Conservation (phyloP, 1,284 basidiomycete species). For the Cystobasidium slooffiae region DNA sequence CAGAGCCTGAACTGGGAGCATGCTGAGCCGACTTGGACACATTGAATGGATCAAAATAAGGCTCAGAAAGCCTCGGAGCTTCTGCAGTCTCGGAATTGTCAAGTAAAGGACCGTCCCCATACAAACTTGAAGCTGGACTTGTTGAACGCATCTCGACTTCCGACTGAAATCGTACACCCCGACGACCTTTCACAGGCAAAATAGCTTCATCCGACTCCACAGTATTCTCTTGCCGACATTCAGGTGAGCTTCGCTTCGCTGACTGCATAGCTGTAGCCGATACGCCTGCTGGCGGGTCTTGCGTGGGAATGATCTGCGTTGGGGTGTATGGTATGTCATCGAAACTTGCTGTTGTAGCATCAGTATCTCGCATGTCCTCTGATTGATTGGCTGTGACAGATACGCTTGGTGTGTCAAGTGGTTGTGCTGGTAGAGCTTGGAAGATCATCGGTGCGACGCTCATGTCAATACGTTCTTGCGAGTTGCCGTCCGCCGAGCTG, state of each 20-base stretch:
- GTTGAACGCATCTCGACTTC: not conserved
- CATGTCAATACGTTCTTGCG: not conserved
- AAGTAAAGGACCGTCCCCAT: too few relatives aligned
- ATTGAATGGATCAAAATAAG: too few relatives aligned
- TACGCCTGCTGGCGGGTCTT: not conserved
- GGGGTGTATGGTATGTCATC: constrained; percentile 13
- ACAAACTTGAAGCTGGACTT: not conserved
- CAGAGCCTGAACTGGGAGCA: too few relatives aligned
- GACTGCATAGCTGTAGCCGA: not conserved
- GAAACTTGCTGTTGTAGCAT: not conserved
- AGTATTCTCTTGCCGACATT: not conserved
- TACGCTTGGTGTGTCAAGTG: not conserved
- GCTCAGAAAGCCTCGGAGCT: too few relatives aligned
- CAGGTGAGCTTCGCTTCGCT: not conserved
- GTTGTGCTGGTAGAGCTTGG: not conserved
- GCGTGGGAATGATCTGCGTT: constrained; percentile 17
- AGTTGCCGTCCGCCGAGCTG: constrained; percentile 18
- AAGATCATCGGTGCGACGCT: not conserved
- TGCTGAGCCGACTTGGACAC: too few relatives aligned
- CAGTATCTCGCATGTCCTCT: not conserved
- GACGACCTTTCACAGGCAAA: not conserved
- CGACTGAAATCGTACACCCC: constrained; percentile 15
- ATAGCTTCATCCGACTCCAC: not conserved
- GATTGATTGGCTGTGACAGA: not conserved
- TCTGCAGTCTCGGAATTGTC: too few relatives aligned